phyloP scores from a whole-genome alignment of 148 eudicot species.

The Rhododendron mucronatum region DNA sequence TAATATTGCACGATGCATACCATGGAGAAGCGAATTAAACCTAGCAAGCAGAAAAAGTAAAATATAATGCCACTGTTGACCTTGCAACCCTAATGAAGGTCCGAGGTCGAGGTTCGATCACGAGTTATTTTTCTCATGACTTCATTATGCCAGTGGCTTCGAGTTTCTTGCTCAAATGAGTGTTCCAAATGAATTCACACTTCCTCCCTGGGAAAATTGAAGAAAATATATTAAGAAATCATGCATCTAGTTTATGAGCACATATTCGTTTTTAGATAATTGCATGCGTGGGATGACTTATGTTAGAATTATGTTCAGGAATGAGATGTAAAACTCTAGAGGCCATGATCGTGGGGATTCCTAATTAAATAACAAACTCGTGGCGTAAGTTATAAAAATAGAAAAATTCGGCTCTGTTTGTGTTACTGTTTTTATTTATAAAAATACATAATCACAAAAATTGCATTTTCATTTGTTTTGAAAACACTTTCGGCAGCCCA shows the following conservation, averaged over 20 bases:
- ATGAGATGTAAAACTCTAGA: background rate
- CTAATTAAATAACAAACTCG: background rate
- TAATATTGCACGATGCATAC: background rate
- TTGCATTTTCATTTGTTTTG: no score
- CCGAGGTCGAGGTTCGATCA: conserved; percentile 11
- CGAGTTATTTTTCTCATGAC: background rate
- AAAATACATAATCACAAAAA: no score
- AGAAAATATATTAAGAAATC: background rate
- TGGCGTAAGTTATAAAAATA: background rate
- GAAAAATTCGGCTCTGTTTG: background rate
- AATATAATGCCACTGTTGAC: background rate
- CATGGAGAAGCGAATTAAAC: background rate
- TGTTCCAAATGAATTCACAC: conserved; percentile 10
- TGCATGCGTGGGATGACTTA: no score
- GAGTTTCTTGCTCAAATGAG: conserved; percentile 25
- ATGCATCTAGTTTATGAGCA: background rate
- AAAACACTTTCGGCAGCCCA: no score
- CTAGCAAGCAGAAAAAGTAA: background rate
- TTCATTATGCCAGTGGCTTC: background rate
- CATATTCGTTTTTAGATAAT: no score
- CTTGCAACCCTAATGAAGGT: conserved; percentile 10
- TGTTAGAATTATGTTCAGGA: background rate
- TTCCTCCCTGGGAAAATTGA: background rate
- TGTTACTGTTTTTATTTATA: no score
- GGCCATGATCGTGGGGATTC: background rate